Evolutionary conservation across 73 alveolate species (phyloP).

Genomic region (Durusdinium trenchii): DNA sequence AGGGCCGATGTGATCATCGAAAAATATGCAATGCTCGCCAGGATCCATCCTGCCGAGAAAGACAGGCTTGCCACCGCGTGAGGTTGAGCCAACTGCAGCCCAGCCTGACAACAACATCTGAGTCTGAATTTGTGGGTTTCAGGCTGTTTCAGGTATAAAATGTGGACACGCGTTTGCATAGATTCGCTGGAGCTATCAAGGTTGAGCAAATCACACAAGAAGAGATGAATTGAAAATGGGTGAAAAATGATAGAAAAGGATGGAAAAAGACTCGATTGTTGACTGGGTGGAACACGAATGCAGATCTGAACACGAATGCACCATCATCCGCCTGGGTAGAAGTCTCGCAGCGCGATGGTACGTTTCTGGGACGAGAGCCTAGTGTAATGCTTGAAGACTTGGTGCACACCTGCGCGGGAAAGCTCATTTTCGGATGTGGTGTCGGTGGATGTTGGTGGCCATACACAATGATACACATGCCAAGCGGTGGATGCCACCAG

Average conservation of each 20-base stretch:
- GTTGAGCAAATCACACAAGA: too few relatives aligned
- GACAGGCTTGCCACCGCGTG: conserved; percentile 84
- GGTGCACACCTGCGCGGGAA: conserved; percentile 69
- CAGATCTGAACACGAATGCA: too few relatives aligned
- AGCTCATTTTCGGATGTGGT: not conserved
- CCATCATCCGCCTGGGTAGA: conserved; percentile 75
- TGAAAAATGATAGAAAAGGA: too few relatives aligned
- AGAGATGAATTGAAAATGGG: too few relatives aligned
- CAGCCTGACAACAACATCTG: conserved; percentile 47
- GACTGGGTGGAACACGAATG: too few relatives aligned
- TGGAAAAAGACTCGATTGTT: too few relatives aligned
- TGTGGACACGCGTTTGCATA: too few relatives aligned
- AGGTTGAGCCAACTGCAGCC: conserved; percentile 71
- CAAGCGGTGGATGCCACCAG: not conserved
- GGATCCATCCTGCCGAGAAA: conserved; percentile 72
- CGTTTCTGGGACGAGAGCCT: conserved; percentile 20
- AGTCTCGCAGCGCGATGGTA: conserved; percentile 69
- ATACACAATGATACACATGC: not conserved
- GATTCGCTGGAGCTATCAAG: too few relatives aligned
- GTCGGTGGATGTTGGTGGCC: not conserved
- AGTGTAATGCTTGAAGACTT: conserved; percentile 80
- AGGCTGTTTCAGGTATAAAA: too few relatives aligned
- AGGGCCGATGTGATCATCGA: conserved; percentile 87
- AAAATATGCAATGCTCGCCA: conserved; percentile 80
- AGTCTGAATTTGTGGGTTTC: not conserved